phyloP scores from a whole-genome alignment of 169 alveolate genomes.

The Plasmodium berghei region DNA sequence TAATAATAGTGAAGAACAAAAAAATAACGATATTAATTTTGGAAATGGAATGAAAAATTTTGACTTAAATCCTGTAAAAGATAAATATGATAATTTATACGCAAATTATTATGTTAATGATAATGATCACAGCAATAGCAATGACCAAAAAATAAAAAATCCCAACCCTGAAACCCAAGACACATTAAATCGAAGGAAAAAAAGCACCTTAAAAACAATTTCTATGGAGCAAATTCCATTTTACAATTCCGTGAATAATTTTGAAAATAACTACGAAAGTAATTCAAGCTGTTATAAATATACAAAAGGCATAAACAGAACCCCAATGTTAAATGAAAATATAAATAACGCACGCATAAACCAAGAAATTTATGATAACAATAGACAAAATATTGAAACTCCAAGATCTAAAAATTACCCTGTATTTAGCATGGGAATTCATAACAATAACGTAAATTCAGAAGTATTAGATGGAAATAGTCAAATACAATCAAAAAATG shows the following conservation, averaged over 20 bases:
- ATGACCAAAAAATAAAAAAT: too few species aligned
- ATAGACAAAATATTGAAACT: background rate
- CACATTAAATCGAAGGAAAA: background rate
- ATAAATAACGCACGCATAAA: background rate
- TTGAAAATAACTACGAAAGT: background rate
- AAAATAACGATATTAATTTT: too few species aligned
- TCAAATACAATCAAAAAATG: background rate
- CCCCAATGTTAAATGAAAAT: background rate
- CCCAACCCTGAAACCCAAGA: too few species aligned
- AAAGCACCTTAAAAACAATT: constrained; percentile 8
- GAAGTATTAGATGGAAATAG: background rate
- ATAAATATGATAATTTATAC: too few species aligned
- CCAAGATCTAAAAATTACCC: background rate
- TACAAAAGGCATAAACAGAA: background rate
- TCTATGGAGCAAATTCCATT: background rate
- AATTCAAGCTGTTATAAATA: background rate
- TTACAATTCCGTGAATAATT: constrained; percentile 15
- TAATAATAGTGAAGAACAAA: too few species aligned
- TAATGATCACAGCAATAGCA: too few species aligned
- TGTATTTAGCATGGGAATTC: background rate
- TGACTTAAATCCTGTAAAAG: too few species aligned
- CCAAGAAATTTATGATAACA: constrained; percentile 9
- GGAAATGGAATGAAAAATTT: too few species aligned
- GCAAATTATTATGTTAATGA: too few species aligned
- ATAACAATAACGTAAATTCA: background rate